phyloP scores from a whole-genome alignment of 805 yeast species.

The Cyberlindnera amylophila region DNA sequence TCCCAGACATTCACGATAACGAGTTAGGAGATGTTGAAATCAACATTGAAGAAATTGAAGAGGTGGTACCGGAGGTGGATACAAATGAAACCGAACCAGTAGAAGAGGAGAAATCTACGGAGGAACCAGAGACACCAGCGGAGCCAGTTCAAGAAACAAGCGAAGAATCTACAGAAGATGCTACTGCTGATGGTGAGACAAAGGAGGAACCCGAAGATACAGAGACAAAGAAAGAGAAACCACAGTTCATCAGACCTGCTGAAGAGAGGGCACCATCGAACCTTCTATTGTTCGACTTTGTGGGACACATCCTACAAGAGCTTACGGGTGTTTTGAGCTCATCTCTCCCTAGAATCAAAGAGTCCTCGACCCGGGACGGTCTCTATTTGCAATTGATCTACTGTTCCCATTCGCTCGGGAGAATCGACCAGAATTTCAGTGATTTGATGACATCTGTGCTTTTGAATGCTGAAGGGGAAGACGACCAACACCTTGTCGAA shows the following conservation, averaged over 20 bases:
- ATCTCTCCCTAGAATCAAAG: conserved; percentile 34
- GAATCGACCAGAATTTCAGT: conserved; percentile 71
- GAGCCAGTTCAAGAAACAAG: not conserved
- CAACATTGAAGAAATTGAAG: conserved; percentile 5
- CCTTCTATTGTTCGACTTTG: conserved; percentile 35
- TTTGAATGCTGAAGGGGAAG: conserved; percentile 16
- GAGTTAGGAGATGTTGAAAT: conserved; percentile 22
- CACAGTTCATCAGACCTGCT: conserved; percentile 8
- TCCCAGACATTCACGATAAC: conserved; percentile 37
- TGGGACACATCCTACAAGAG: conserved; percentile 31
- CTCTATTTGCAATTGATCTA: conserved; percentile 79
- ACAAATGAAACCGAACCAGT: too few species aligned
- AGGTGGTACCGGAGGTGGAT: conserved; percentile 2
- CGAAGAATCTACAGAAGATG: not conserved
- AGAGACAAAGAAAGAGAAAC: not conserved
- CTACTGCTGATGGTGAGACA: not conserved
- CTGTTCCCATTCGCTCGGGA: conserved; percentile 79
- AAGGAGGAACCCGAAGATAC: not conserved
- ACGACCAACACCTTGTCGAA: conserved; percentile 25
- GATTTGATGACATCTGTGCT: conserved; percentile 42
- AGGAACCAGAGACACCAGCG: not conserved
- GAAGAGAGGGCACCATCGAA: conserved; percentile 18
- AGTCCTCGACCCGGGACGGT: conserved; percentile 50
- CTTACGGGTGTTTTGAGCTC: conserved; percentile 30
- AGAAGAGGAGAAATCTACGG: too few species aligned